Evolutionary conservation across 176 grass and related monocot species (phyloP), one percentile per base, ranked within the genome.

Genomic region (Secale cereale): DNA sequence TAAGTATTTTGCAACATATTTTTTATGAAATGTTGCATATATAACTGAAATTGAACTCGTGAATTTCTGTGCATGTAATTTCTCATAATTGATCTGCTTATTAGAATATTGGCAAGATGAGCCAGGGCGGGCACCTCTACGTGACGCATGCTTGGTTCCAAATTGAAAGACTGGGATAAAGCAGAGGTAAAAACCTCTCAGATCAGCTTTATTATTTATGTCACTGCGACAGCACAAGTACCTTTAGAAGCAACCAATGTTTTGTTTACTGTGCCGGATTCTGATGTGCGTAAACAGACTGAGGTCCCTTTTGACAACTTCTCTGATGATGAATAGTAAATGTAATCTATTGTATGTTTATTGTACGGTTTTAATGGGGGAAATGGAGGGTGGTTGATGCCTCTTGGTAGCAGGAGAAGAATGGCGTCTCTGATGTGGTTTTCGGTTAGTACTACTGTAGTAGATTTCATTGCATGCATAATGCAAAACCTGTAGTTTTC

Each of bases 101-200:
- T 80, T 81, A 94, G 92, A 54, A 36, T 23, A 27, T 70, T 66
- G 80, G 61, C 76, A 89, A 82, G 92, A 89, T 43, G 88, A 84
- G 13, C 80, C 89, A 74, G 91, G 91, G 48, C 92, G 93, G 93
- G 91, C 93, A 41, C 93, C 91, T 33, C 81, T 92, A 32, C 69
- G 86, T 19, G 86, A 95, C 62, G 92, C 79, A 95, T 95, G 91
- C 91, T 92, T 82, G 88, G 91, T 76, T 67, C 88, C 26, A 92
- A 95, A 85, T 77, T 91, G 13, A 95, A 95, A 77, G 88, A 95
- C 57, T 92, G 93, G 93, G 93, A 95, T 82, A n/a, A n/a, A n/a
- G n/a, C n/a, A n/a, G n/a, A n/a, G n/a, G n/a, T n/a, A n/a, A n/a
- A n/a, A n/a, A n/a, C n/a, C n/a, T n/a, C n/a, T n/a, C n/a, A n/a